Evolutionary conservation across 73 alveolate genomes (phyloP).

Genomic region (Paraurostyla sp.): DNA sequence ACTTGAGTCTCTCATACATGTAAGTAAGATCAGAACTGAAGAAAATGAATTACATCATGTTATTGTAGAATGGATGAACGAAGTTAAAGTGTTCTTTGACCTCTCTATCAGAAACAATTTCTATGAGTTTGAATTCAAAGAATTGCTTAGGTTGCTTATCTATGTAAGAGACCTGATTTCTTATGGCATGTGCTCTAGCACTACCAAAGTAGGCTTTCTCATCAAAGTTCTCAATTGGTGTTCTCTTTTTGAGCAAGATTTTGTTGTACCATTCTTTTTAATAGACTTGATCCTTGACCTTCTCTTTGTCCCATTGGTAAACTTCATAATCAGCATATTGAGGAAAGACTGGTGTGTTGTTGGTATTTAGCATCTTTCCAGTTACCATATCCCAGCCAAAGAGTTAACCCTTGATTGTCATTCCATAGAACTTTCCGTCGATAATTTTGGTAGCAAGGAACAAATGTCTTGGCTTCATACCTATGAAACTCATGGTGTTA

Average conservation of each 20-base stretch:
- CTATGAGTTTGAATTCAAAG: conserved; percentile 51
- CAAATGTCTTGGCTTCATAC: conserved; percentile 40
- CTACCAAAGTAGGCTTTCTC: not conserved
- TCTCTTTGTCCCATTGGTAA: conserved; percentile 39
- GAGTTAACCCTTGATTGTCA: conserved; percentile 21
- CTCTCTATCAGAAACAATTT: conserved; percentile 32
- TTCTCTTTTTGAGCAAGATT: not conserved
- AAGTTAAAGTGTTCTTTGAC: conserved; percentile 49
- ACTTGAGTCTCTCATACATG: conserved; percentile 56
- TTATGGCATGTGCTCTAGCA: not conserved
- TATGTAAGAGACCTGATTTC: not conserved
- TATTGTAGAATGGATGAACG: conserved; percentile 36
- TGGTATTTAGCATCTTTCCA: conserved; percentile 15
- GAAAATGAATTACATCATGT: not conserved
- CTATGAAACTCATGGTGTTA: conserved; percentile 47
- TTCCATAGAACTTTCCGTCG: conserved; percentile 39
- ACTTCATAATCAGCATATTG: conserved; percentile 16
- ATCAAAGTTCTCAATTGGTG: conserved; percentile 38
- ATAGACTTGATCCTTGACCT: conserved; percentile 22
- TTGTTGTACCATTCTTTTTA: conserved; percentile 43
- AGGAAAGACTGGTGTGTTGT: conserved; percentile 16
- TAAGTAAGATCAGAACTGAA: conserved; percentile 30
- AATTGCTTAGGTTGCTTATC: conserved; percentile 24
- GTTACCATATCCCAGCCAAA: conserved; percentile 53
- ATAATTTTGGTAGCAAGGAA: conserved; percentile 40